Base-by-base conservation (phyloP, 2,329 filamentous ascomycete genomes). In the Alternaria hordeiaustralica region DNA sequence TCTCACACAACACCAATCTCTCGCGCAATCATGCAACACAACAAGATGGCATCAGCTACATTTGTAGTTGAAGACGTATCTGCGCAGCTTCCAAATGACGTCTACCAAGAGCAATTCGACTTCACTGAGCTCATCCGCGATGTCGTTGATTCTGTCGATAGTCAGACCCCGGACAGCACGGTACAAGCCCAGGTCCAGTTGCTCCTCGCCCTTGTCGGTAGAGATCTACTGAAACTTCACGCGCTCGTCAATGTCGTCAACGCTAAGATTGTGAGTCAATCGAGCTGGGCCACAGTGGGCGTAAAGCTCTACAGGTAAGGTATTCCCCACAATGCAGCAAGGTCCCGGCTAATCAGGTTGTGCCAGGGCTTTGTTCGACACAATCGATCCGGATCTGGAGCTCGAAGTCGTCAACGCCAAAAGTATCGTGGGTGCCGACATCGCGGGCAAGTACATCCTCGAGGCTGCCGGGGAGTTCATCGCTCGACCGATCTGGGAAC, bases 241-340 rank as follows among this genome's bases (percentile, higher is more conserved):
- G 28, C 13, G 6, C 3, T 59, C 18, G 33, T 47, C 11, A 9
- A 26, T 11, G 25, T 36, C 18, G 15, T 59, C 23, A 43, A 53
- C 10, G 23, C 33, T 12, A 45, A 36, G 33, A 44, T 59, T 6
- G 15, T 28, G 26, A 26, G 13, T 26, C 47, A 36, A 10, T 59
- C 6, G 20, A 23, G 4, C 18, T 59, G 49, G 49, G 41, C 18
- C 9, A 3, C 18, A 33, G 8, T 15, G n/a, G 57, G 25, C 6
- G 26, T 54, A 6, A 54, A 33, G 25, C 26, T 59, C 57, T 59
- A 45, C 57, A 33, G 47, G 57, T 47, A n/a, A 54, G 36, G 1
- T 5, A 21, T 41, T 3, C 3, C 1, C 20, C 28, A n/a, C n/a
- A 5, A 25, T 3, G 1, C 6, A 20, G 13, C 2, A 33, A 2